Conservation (phyloP, 1,284 basidiomycete genomes). For the Bondarzewia mesenterica region DNA sequence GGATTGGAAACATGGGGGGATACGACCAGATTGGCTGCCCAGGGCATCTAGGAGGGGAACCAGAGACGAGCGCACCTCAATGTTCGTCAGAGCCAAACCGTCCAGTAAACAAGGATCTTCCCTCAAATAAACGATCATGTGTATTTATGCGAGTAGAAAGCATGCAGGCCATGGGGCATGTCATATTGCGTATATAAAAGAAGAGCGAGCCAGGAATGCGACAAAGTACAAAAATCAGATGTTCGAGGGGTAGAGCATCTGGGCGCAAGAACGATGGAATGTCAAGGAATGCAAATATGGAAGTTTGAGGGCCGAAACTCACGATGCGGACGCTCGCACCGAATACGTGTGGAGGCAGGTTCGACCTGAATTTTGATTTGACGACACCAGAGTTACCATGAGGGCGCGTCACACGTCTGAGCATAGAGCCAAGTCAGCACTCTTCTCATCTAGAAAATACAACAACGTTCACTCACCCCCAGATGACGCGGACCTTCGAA, state of each 20-base stretch:
- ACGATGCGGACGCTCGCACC: conserved; percentile 94
- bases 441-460: neutral
- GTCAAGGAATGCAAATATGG: conserved; percentile 1
- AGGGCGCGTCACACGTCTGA: conserved; percentile 82
- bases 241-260: conserved; percentile 50
- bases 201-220: conserved; percentile 22
- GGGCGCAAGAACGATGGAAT: conserved; percentile 1
- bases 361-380: conserved; percentile 94
- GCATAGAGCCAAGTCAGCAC: neutral
- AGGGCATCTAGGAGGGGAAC: too few species aligned
- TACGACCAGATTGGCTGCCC: too few species aligned
- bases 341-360: conserved; percentile 94
- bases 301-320: conserved; percentile 26
- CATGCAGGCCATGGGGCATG: conserved; percentile 25
- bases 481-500: conserved; percentile 92
- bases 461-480: conserved; percentile 66
- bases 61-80: too few species aligned
- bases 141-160: conserved; percentile 7
- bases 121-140: conserved; percentile 5
- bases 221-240: conserved; percentile 28
- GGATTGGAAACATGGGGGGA: too few species aligned
- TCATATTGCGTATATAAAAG: conserved; percentile 35
- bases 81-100: too few species aligned
- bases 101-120: neutral
- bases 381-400: conserved; percentile 96